Evolutionary conservation across 2,329 filamentous ascomycete genomes (phyloP), one percentile per base, ranked within the genome.

Genomic region (Corynespora cassiicola): DNA sequence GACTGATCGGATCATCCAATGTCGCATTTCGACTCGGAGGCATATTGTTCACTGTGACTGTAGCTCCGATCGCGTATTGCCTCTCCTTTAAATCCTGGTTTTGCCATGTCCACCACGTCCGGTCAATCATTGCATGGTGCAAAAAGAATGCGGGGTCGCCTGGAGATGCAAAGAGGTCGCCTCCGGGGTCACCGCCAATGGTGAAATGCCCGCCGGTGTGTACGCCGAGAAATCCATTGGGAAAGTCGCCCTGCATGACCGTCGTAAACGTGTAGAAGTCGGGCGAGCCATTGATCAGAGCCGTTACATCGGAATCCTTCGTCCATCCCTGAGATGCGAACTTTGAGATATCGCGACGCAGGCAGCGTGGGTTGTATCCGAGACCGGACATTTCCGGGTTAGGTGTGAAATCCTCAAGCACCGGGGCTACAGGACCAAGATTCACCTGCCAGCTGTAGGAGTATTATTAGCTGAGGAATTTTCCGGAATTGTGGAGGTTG

Each of bases 41-140:
- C 1, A 39, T 27, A 35, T 75, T 73, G 31, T 72, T 60, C 12
- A 76, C 64, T 3, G 75, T 77, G 7, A 65, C 65, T 4, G 73
- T 76, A 2, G 72, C 75, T 3, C 54, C 61, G 37, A 78, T 67
- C 18, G 57, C 61, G 32, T 68, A 57, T 36, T 61, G 60, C 10
- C 75, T 62, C 9, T 60, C 58, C 31, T 55, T 48, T 23, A 65
- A 49, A 31, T 76, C 66, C 30, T 70, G 56, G 40, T 72, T 75
- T 55, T 79, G 75, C 76, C 76, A 79, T 10, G 72, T 75, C 72
- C 72, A 76, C 61, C 68, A 79, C 3, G 68, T 52, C 3, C 74
- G 65, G 47, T 78, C 76, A 17, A 78, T 72, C 59, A 71, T 69
- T 2, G 65, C 66, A 41, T 78, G 75, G 45, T 77, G 75, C 17